Percentiles rank a stretch among this genome's conserved stretches.
Conservation (phyloP, 257 asterid species). For the Pogostemon cablin region DNA sequence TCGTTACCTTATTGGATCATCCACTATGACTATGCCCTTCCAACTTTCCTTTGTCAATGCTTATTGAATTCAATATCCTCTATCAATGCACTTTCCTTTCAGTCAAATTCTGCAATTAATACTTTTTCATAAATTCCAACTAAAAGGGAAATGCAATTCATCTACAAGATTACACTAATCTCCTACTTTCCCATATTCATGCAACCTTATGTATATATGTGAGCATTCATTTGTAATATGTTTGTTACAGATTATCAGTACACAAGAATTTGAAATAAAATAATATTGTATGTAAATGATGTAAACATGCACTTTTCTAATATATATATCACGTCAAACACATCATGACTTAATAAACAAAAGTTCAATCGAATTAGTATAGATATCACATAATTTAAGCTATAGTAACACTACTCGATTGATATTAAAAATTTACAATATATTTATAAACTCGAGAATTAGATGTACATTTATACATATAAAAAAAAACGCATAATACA, state of each 20-base stretch:
- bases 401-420: no score
- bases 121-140: slow-evolving; percentile 30
- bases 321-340: no score
- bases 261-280: background rate
- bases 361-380: no score
- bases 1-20: slow-evolving; percentile 22
- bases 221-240: background rate
- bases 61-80: slow-evolving; percentile 15
- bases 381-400: no score
- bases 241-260: background rate
- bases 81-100: slow-evolving; percentile 35
- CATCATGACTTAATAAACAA: no score
- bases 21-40: slow-evolving; percentile 40
- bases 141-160: background rate
- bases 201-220: background rate
- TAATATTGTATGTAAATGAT: background rate
- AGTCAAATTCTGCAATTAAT: slow-evolving; percentile 52
- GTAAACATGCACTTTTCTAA: no score
- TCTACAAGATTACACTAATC: background rate
- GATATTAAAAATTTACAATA: no score
- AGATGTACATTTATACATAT: no score
- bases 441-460: no score
- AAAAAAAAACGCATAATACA: no score
- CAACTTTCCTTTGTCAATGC: slow-evolving; percentile 36
- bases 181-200: background rate